Evolutionary conservation across 805 yeast species (phyloP), one percentile per base, ranked within the genome.

Genomic region (Tetrapisispora phaffii): DNA sequence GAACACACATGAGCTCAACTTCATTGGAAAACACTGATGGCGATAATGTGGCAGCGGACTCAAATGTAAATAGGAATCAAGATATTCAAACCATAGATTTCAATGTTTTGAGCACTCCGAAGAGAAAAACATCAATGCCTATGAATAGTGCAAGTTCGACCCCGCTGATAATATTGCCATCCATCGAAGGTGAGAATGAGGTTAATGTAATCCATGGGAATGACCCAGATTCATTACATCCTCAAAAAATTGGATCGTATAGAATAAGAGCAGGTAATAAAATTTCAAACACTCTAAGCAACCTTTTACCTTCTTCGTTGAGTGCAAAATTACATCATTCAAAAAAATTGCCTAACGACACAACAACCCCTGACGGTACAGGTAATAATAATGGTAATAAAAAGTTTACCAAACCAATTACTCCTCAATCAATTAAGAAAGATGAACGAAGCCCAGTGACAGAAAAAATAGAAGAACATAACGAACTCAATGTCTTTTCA

Each of bases 311-410:
- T n/a, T 57, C 57, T 4, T 38, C 41, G 8, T 54, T 64, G 10
- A 61, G 66, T 49, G 67, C 68, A 4, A 64, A 58, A 44, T 46
- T 64, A 23, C 67, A 63, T 34, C 50, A 51, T 45, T 50, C 53
- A 2, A 37, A 36, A 20, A 43, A 43, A 37, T 29, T 23, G 7
- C 17, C 29, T 15, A 21, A 15, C 31, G 41, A 36, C 2, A 34
- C 35, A 34, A 2, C 15, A 13, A 21, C 23, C 23, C 20, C 21
- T n/a, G 15, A n/a, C 5, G 23, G 16, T n/a, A 20, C 19, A 20
- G 19, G 19, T 12, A n/a, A 20, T 20, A 34, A 34, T 5, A 34
- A 20, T 12, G 22, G 15, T 13, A 20, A 15, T 7, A 34, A 22
- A 4, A 21, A 22, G 21, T 10, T n/a, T 34, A 34, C 13, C 21